Percentiles rank a stretch among this genome's conserved stretches.
These are phyloP conservation scores for Capillidium heterosporum DNA, from an alignment of 371 early-diverging fungal genomes.

Conservation along the genomic window DNA sequence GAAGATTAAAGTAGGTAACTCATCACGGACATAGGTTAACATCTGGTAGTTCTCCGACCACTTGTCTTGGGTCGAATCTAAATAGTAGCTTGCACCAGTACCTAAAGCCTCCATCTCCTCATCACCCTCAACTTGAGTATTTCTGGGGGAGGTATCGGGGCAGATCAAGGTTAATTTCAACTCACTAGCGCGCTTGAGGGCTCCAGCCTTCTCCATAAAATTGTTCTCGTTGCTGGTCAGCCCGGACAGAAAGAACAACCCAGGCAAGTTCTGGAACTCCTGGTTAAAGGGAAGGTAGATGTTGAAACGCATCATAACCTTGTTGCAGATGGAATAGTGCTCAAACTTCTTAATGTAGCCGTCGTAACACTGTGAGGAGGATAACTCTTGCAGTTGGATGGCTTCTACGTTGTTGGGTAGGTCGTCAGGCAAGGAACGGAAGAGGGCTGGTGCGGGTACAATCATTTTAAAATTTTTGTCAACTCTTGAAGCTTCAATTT, in stretches of 20 bases:
- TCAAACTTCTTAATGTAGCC: too few species aligned
- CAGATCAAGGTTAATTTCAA: constrained; percentile 43
- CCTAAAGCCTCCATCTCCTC: constrained; percentile 29
- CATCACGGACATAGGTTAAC: constrained; percentile 56
- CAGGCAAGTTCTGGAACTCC: background rate
- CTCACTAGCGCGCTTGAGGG: constrained; percentile 33
- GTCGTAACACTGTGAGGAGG: too few species aligned
- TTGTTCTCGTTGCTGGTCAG: background rate
- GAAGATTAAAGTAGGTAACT: constrained; percentile 32
- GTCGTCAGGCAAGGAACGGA: too few species aligned
- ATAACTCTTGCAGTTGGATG: too few species aligned
- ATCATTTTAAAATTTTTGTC: too few species aligned
- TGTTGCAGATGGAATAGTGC: too few species aligned
- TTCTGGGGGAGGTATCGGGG: constrained; percentile 63
- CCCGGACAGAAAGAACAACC: background rate
- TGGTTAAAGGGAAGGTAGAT: background rate
- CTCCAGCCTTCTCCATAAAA: constrained; percentile 37
- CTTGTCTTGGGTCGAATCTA: constrained; percentile 42
- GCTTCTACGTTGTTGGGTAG: too few species aligned
- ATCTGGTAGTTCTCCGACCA: constrained; percentile 52
- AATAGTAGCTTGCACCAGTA: constrained; percentile 54
- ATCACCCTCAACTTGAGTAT: constrained; percentile 23
- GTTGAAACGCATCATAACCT: background rate
- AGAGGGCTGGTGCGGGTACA: too few species aligned
- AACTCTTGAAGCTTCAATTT: too few species aligned